Percentiles rank a stretch among this genome's conserved stretches.
Evolutionary conservation across 176 grass and related monocot genomes (phyloP).

Genomic region (Calamus simplicifolius): DNA sequence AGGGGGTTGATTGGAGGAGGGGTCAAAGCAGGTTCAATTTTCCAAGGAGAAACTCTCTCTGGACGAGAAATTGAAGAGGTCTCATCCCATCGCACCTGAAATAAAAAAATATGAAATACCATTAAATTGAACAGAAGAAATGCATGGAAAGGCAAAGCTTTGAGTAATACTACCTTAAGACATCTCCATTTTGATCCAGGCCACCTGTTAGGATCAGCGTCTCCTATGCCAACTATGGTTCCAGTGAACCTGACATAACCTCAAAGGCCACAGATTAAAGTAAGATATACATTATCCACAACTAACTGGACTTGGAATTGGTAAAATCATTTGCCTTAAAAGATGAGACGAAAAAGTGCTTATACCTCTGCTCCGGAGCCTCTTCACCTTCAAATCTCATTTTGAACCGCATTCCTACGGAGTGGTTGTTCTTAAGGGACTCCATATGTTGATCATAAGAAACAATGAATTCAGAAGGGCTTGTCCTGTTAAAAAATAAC

Average conservation of each 20-base stretch:
- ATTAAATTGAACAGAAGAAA: neutral
- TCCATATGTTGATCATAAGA: constrained; percentile 66
- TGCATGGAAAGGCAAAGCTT: neutral
- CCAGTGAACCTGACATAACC: constrained; percentile 63
- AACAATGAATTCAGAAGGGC: constrained; percentile 83
- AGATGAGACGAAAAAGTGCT: neutral
- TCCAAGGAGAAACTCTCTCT: constrained; percentile 96
- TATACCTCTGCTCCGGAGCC: constrained; percentile 86
- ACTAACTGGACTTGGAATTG: too few species aligned
- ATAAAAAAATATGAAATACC: neutral
- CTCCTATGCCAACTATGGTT: constrained; percentile 69
- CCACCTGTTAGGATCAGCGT: constrained; percentile 62
- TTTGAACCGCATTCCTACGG: constrained; percentile 93
- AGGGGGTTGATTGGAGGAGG: constrained; percentile 59
- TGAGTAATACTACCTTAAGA: constrained; percentile 49
- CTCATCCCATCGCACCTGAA: constrained; percentile 92
- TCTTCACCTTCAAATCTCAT: constrained; percentile 99
- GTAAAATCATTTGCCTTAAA: neutral
- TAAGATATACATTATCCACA: neutral
- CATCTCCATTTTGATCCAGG: constrained; percentile 81
- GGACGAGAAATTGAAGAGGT: constrained; percentile 72
- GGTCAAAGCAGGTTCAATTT: constrained; percentile 70
- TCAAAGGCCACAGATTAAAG: neutral
- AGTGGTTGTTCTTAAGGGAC: constrained; percentile 62
- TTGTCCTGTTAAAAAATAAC: constrained; percentile 45